Conservation (phyloP, 805 yeast genomes). For the Isabelozyma rhagii region DNA sequence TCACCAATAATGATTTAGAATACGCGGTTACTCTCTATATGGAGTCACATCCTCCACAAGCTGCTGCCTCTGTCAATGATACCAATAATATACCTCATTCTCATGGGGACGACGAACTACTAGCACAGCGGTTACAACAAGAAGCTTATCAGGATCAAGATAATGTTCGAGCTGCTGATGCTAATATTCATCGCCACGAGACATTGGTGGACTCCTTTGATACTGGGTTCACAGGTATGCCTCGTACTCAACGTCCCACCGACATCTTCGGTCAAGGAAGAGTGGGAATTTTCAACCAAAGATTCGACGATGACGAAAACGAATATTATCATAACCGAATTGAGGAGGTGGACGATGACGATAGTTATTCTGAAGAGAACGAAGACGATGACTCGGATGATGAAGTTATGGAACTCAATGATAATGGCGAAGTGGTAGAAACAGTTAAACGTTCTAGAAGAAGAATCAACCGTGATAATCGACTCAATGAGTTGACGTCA, state of each 20-base stretch:
- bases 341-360: constrained; percentile 17
- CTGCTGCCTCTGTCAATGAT: constrained; percentile 3
- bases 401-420: constrained; percentile 26
- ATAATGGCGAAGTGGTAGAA: constrained; percentile 24
- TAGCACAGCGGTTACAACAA: constrained; percentile 61
- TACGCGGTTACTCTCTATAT: constrained; percentile 80
- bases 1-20: constrained; percentile 75
- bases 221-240: background rate
- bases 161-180: constrained; percentile 54
- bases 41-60: constrained; percentile 43
- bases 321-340: constrained; percentile 15
- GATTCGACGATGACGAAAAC: constrained; percentile 40
- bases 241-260: constrained; percentile 17
- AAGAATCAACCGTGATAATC: constrained; percentile 18
- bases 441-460: constrained; percentile 22
- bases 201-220: constrained; percentile 55
- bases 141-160: constrained; percentile 49
- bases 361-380: constrained; percentile 26
- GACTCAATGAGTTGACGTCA: constrained; percentile 36
- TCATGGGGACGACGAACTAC: constrained; percentile 44
- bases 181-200: constrained; percentile 76
- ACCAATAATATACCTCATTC: background rate
- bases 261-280: constrained; percentile 50
- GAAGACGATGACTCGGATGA: constrained; percentile 40
- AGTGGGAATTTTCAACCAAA: constrained; percentile 59